Base-by-base conservation (phyloP, 2,329 filamentous ascomycete species). In the Colletotrichum tabaci region DNA sequence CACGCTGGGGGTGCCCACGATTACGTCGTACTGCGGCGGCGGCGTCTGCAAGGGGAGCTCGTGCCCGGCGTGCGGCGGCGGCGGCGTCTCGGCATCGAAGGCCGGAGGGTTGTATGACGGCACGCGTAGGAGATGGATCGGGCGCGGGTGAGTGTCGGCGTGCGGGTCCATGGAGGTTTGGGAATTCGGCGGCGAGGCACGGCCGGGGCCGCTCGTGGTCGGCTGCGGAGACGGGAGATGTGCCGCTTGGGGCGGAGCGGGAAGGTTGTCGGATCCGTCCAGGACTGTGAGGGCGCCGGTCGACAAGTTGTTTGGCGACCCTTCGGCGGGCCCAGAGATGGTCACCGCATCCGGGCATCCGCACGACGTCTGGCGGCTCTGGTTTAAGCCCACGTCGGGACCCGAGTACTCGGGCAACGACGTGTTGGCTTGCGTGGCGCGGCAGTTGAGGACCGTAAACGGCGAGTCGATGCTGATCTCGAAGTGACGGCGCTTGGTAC, bases 401-500 rank as follows among this genome's bases (percentile, higher is more conserved):
- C 86, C 85, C 8, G 84, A 83, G 80, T 98, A 98, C 18, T 93
- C 93, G 0, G 95, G 95, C 13, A 98, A 87, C 15, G 91, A 91
- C 35, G 93, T 97, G 81, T 98, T 98, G 61, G 94, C 92, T 79
- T 96, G 93, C 0, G 94, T 97, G n/a, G 95, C 95, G 73, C 93
- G 93, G 84, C 95, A 98, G 73, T 95, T 96, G 58, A 98, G 92
- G 56, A 98, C 94, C 73, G 96, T 96, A 79, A 98, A 96, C 0
- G 95, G 95, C 1, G 95, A 98, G 82, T 98, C 95, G 76, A 98
- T 98, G 75, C 94, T 97, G 77, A 98, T 98, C 81, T 98, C 95
- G 76, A 97, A 98, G 79, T 98, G 95, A 44, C 95, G 90, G 74
- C 95, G 90, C 78, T 95, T 95, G 74, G 85, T 87, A 46, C 87